A percentile compares a stretch with the other conserved stretches of the same genome.
phyloP scores from a whole-genome alignment of 441 rosid species.

The Populus hybrid region DNA sequence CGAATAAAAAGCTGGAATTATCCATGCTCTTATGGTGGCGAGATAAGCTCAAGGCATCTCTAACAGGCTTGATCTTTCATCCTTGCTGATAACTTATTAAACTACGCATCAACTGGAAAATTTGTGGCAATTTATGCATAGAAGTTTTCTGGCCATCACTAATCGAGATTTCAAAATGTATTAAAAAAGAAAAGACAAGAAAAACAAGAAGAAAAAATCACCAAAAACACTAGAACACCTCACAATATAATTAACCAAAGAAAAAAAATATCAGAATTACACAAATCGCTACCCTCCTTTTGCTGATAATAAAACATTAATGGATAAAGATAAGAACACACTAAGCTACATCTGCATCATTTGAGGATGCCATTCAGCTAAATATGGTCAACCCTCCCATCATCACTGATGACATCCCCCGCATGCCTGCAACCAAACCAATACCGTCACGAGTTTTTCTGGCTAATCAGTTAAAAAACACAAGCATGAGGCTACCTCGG shows the following conservation, averaged over 20 bases:
- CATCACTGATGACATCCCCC: slow-evolving; percentile 55
- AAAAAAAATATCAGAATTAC: slow-evolving; percentile 17
- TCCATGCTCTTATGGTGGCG: background rate
- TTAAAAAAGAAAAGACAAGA: background rate
- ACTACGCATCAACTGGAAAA: background rate
- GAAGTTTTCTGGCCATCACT: background rate
- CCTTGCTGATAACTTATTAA: background rate
- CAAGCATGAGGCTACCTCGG: background rate
- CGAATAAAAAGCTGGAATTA: background rate
- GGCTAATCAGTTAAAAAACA: background rate
- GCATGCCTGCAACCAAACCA: slow-evolving; percentile 48
- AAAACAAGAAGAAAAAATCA: slow-evolving; percentile 8
- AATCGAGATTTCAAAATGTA: slow-evolving; percentile 10
- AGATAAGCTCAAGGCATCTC: background rate
- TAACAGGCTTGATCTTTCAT: background rate
- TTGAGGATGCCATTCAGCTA: slow-evolving; percentile 21
- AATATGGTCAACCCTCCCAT: slow-evolving; percentile 47
- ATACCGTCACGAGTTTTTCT: background rate
- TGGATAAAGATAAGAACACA: slow-evolving; percentile 24
- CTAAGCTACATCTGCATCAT: slow-evolving; percentile 30
- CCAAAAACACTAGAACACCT: slow-evolving; percentile 19
- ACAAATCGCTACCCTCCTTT: slow-evolving; percentile 23
- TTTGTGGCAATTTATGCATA: background rate
- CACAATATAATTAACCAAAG: slow-evolving; percentile 4
- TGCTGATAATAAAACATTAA: slow-evolving; percentile 10